Conservation (phyloP, 805 yeast genomes). For the Ogataea pini region DNA sequence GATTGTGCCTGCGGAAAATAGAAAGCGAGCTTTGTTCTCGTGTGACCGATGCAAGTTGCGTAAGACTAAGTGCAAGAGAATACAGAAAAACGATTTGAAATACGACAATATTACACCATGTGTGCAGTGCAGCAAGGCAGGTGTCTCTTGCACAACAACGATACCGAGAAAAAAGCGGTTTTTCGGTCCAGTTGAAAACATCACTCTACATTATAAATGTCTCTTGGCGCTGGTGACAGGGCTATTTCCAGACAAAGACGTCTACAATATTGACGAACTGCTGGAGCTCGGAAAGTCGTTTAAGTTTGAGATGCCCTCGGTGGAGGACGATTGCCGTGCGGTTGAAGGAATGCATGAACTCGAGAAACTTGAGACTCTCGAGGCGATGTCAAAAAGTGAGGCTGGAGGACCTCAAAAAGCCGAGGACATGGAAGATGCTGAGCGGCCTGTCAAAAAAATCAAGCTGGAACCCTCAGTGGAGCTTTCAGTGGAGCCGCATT, state of each 20-base stretch:
- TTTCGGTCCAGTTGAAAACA: conserved; percentile 44
- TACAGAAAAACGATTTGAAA: conserved; percentile 34
- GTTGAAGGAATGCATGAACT: conserved; percentile 12
- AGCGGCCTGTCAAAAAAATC: neutral
- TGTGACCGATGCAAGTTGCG: conserved; percentile 48
- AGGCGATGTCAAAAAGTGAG: conserved; percentile 6
- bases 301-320: conserved; percentile 38
- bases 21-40: conserved; percentile 44
- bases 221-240: conserved; percentile 41
- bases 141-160: conserved; percentile 42
- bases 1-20: conserved; percentile 38
- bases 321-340: conserved; percentile 12
- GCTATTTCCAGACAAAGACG: conserved; percentile 46
- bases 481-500: conserved; percentile 1
- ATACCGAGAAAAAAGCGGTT: conserved; percentile 44
- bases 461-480: conserved; percentile 6
- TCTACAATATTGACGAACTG: conserved; percentile 43
- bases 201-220: conserved; percentile 45
- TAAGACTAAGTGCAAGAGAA: conserved; percentile 44
- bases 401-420: too few species aligned
- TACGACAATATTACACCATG: conserved; percentile 44
- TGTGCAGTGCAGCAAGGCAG: conserved; percentile 38
- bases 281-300: conserved; percentile 38
- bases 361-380: conserved; percentile 6
- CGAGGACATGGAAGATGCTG: neutral